Evolutionary conservation across 225 moss, liverwort and hornwort species (phyloP).

Genomic region (Polytrichum commune): DNA sequence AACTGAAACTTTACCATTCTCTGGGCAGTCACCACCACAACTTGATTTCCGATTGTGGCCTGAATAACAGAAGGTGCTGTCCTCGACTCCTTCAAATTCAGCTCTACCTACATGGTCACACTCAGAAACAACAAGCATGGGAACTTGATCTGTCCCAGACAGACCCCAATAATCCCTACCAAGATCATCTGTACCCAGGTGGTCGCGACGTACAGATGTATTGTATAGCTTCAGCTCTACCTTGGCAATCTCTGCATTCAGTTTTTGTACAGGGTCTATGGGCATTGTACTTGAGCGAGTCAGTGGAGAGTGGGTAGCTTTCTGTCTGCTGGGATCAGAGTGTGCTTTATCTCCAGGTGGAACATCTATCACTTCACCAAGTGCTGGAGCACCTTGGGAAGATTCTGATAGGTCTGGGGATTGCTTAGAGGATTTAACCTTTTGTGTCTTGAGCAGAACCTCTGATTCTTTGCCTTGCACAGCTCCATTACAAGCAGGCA

Average conservation of each 20-base stretch:
- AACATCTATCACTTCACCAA: slow-evolving; percentile 56
- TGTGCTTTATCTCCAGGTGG: slow-evolving; percentile 32
- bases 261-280: slow-evolving; percentile 23
- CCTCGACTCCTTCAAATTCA: slow-evolving; percentile 30
- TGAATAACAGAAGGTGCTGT: slow-evolving; percentile 28
- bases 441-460: neutral
- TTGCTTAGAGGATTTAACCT: slow-evolving; percentile 11
- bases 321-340: slow-evolving; percentile 20
- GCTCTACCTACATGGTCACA: slow-evolving; percentile 37
- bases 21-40: slow-evolving; percentile 18
- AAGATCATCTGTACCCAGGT: slow-evolving; percentile 78
- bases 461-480: slow-evolving; percentile 14
- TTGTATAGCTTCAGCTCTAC: slow-evolving; percentile 64
- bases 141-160: slow-evolving; percentile 60
- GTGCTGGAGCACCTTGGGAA: slow-evolving; percentile 39
- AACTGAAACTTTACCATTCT: slow-evolving; percentile 26
- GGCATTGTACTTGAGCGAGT: slow-evolving; percentile 12
- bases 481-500: slow-evolving; percentile 10
- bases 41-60: slow-evolving; percentile 24
- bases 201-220: slow-evolving; percentile 73
- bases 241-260: slow-evolving; percentile 73
- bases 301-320: slow-evolving; percentile 9
- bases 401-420: slow-evolving; percentile 13
- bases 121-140: slow-evolving; percentile 78
- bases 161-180: slow-evolving; percentile 93